These are phyloP conservation scores for Termitomyces sp. DNA, from an alignment of 768 basidiomycete genomes.

Conservation along the genomic window DNA sequence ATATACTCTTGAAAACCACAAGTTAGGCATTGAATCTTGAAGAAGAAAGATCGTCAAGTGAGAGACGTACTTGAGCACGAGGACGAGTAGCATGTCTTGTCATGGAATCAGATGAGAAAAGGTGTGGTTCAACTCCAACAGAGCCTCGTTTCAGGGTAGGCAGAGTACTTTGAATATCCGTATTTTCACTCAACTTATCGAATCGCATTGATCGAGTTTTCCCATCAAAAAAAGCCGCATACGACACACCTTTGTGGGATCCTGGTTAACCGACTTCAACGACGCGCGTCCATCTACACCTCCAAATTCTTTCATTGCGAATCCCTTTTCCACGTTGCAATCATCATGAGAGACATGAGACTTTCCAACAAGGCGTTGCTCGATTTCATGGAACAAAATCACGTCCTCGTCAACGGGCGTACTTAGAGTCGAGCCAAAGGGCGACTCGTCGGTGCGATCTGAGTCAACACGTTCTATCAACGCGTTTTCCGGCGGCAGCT, in stretches of 20 bases:
- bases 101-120: not conserved
- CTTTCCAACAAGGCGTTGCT: slow-evolving; percentile 8
- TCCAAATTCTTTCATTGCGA: not conserved
- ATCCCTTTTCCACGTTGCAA: not conserved
- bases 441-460: slow-evolving; percentile 34
- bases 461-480: slow-evolving; percentile 26
- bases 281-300: not conserved
- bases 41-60: not conserved
- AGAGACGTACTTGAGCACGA: not conserved
- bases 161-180: not conserved
- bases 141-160: not conserved
- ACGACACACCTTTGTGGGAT: not conserved
- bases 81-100: not conserved
- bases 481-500: not conserved
- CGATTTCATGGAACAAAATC: slow-evolving; percentile 10
- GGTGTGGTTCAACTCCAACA: not conserved
- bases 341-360: not conserved
- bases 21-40: not conserved
- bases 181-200: not conserved
- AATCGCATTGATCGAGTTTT: not conserved
- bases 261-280: not conserved
- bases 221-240: not conserved
- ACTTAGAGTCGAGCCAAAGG: slow-evolving; percentile 33
- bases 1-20: not conserved
- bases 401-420: slow-evolving; percentile 35